A percentile compares a stretch with the other conserved stretches of the same genome.
phyloP scores from a whole-genome alignment of 1,284 basidiomycete genomes.

The Hymenochaete sp. region DNA sequence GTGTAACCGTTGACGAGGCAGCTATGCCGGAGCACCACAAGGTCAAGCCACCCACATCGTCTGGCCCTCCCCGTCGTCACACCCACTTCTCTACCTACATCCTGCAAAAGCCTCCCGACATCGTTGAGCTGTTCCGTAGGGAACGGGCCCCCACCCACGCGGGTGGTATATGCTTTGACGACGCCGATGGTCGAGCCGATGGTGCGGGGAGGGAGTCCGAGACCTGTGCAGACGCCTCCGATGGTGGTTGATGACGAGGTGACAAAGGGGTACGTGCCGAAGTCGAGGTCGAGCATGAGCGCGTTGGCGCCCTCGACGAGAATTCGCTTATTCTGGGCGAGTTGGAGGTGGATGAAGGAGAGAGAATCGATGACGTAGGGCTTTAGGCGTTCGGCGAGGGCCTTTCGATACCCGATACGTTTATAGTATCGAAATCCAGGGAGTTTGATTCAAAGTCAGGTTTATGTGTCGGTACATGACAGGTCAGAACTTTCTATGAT shows the following conservation, averaged over 20 bases:
- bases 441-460: too few species aligned
- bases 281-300: constrained; percentile 96
- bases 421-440: constrained; percentile 2
- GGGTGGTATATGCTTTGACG: constrained; percentile 95
- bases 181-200: constrained; percentile 88
- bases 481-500: too few species aligned
- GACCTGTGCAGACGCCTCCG: constrained; percentile 92
- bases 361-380: constrained; percentile 90
- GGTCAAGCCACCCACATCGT: constrained; percentile 95
- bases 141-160: constrained; percentile 96
- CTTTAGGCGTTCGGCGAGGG: constrained; percentile 75
- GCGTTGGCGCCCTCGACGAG: constrained; percentile 98
- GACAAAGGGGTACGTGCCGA: constrained; percentile 96
- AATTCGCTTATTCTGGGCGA: constrained; percentile 68
- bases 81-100: constrained; percentile 89
- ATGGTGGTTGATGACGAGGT: constrained; percentile 91
- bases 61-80: constrained; percentile 87
- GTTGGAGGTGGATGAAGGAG: constrained; percentile 75
- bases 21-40: constrained; percentile 92
- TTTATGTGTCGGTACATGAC: too few species aligned
- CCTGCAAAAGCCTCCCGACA: constrained; percentile 82
- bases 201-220: constrained; percentile 85
- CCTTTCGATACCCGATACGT: constrained; percentile 33
- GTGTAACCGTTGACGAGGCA: constrained; percentile 95
- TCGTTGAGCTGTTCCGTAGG: constrained; percentile 91